Conservation (phyloP, 176 grass and related monocot genomes). For the Saccharum spontaneum region DNA sequence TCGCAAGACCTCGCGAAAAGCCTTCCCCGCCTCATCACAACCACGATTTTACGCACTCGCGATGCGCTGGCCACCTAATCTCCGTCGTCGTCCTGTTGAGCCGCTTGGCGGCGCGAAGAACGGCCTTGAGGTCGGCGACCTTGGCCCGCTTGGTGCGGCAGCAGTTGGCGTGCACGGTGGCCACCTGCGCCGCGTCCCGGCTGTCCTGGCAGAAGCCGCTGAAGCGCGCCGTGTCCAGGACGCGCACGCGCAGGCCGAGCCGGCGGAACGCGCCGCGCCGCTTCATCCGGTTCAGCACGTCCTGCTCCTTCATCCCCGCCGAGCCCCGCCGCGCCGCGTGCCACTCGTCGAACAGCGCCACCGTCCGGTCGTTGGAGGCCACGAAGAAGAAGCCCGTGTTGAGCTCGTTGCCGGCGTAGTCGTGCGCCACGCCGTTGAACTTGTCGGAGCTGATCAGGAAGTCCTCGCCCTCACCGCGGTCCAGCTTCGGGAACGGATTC, state of each 20-base stretch:
- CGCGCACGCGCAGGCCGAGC: constrained; percentile 53
- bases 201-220: constrained; percentile 74
- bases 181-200: constrained; percentile 47
- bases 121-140: constrained; percentile 55
- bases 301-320: constrained; percentile 71
- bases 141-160: constrained; percentile 68
- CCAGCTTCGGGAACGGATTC: constrained; percentile 52
- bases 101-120: constrained; percentile 27
- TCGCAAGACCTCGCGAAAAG: background rate
- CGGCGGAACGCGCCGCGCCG: constrained; percentile 41
- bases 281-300: constrained; percentile 64
- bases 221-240: constrained; percentile 71
- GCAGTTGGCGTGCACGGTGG: constrained; percentile 85
- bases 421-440: constrained; percentile 40
- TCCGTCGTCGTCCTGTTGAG: background rate
- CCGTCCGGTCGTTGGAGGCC: constrained; percentile 48
- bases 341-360: constrained; percentile 63
- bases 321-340: constrained; percentile 36
- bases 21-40: background rate
- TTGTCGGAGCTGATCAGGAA: constrained; percentile 51
- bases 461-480: constrained; percentile 29
- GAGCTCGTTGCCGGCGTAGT: constrained; percentile 48
- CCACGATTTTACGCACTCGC: constrained; percentile 36
- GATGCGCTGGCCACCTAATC: constrained; percentile 42
- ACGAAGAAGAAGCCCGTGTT: constrained; percentile 75